Percentiles rank a stretch among this genome's conserved stretches.
These are phyloP conservation scores for Fonsecaea nubica DNA, from an alignment of 2,329 filamentous ascomycete genomes.

Conservation along the genomic window DNA sequence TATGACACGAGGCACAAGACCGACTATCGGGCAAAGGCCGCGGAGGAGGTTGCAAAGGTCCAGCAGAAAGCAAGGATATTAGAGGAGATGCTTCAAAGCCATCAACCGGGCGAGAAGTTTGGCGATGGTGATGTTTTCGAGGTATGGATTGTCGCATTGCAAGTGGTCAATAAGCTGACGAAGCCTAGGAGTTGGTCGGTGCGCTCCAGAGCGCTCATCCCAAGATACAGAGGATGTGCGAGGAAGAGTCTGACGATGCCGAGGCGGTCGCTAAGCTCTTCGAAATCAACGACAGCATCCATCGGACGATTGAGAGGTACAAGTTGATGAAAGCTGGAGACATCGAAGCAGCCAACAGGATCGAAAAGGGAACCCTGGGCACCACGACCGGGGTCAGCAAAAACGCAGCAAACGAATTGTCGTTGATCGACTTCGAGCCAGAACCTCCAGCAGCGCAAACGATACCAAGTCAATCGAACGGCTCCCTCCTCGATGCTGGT, in stretches of 20 bases:
- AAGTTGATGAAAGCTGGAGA: constrained; percentile 96
- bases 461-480: constrained; percentile 47
- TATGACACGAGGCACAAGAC: constrained; percentile 96
- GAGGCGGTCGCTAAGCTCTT: constrained; percentile 94
- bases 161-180: constrained; percentile 22
- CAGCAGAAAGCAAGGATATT: constrained; percentile 92
- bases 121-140: constrained; percentile 72
- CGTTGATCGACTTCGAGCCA: constrained; percentile 85
- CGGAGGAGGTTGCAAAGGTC: constrained; percentile 91
- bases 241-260: constrained; percentile 95
- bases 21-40: constrained; percentile 96
- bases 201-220: constrained; percentile 92
- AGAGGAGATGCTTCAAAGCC: constrained; percentile 88
- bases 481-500: constrained; percentile 48
- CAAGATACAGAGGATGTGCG: constrained; percentile 99
- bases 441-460: constrained; percentile 51
- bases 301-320: constrained; percentile 93
- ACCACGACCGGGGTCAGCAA: constrained; percentile 69
- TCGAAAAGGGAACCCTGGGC: constrained; percentile 79
- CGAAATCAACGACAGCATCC: constrained; percentile 98
- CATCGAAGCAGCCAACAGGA: constrained; percentile 78
- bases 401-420: constrained; percentile 78
- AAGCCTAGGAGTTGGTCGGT: constrained; percentile 76
- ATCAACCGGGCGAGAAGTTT: constrained; percentile 81
- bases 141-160: constrained; percentile 52